These are phyloP conservation scores for Xanthoconium purpureum DNA, from an alignment of 768 basidiomycete species.

Conservation along the genomic window DNA sequence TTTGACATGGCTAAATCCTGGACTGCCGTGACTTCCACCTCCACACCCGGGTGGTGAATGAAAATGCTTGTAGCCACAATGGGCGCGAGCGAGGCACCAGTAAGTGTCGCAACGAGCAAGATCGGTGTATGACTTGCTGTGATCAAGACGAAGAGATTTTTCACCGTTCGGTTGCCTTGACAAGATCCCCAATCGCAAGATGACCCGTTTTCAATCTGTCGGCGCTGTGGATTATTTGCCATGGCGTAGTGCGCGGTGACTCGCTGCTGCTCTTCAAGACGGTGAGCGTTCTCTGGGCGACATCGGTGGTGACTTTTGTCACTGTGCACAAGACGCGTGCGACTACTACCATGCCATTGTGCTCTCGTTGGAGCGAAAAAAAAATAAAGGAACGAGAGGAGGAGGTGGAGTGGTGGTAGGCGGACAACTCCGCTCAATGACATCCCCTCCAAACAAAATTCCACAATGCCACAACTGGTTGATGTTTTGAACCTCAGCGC, in stretches of 20 bases:
- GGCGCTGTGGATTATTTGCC: conserved; percentile 6
- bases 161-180: conserved; percentile 21
- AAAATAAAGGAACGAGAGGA: not conserved
- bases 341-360: not conserved
- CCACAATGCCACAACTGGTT: conserved; percentile 9
- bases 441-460: conserved; percentile 7
- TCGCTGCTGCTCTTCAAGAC: conserved; percentile 11
- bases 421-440: conserved; percentile 20
- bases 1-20: conserved; percentile 13
- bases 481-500: conserved; percentile 3
- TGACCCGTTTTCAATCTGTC: not conserved
- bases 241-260: not conserved
- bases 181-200: conserved; percentile 6
- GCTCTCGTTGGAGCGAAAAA: not conserved
- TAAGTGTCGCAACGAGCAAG: conserved; percentile 23
- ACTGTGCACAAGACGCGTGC: conserved; percentile 10
- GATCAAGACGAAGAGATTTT: conserved; percentile 25
- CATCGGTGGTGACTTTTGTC: not conserved
- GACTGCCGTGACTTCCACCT: conserved; percentile 1
- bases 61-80: conserved; percentile 16
- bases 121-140: conserved; percentile 20
- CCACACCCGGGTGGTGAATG: conserved; percentile 7
- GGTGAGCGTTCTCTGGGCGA: conserved; percentile 3
- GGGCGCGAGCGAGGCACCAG: conserved; percentile 15
- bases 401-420: not conserved